Evolutionary conservation across 345 rosid genomes (phyloP).

Genomic region (Eucalyptus grandis): DNA sequence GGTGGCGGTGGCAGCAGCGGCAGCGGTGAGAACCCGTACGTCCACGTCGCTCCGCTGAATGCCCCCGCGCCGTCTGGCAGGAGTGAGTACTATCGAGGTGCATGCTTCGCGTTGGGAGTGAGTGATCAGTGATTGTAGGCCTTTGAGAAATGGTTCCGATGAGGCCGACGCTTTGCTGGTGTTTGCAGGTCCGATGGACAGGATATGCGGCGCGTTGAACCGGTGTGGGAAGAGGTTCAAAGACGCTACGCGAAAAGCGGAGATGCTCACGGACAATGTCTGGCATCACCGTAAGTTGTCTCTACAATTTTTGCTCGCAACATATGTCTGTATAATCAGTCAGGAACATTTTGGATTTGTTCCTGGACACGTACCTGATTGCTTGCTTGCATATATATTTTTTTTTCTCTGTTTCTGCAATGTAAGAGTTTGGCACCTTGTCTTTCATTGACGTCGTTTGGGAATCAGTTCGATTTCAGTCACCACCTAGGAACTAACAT

Average conservation of each 20-base stretch:
- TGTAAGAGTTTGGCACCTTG: too few species aligned
- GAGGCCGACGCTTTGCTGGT: not conserved
- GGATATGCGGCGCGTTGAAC: not conserved
- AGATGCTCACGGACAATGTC: not conserved
- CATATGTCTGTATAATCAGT: too few species aligned
- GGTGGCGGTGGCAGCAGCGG: too few species aligned
- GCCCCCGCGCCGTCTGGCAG: not conserved
- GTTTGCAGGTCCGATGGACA: not conserved
- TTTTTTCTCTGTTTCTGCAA: too few species aligned
- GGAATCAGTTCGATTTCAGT: not conserved
- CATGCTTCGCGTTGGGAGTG: not conserved
- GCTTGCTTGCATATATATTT: too few species aligned
- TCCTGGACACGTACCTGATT: too few species aligned
- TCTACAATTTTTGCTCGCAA: too few species aligned
- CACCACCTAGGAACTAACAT: not conserved
- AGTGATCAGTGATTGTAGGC: not conserved
- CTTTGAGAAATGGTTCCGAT: not conserved
- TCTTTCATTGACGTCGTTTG: too few species aligned
- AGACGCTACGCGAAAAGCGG: constrained; percentile 24
- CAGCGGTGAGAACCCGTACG: not conserved
- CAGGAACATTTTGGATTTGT: too few species aligned
- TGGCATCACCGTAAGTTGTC: too few species aligned
- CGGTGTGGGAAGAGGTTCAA: constrained; percentile 39
- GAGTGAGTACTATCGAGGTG: not conserved
- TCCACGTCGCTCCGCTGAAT: not conserved